Evolutionary conservation across 73 alveolate genomes (phyloP), one percentile per base, ranked within the genome.

Genomic region (Stentor roeselii): DNA sequence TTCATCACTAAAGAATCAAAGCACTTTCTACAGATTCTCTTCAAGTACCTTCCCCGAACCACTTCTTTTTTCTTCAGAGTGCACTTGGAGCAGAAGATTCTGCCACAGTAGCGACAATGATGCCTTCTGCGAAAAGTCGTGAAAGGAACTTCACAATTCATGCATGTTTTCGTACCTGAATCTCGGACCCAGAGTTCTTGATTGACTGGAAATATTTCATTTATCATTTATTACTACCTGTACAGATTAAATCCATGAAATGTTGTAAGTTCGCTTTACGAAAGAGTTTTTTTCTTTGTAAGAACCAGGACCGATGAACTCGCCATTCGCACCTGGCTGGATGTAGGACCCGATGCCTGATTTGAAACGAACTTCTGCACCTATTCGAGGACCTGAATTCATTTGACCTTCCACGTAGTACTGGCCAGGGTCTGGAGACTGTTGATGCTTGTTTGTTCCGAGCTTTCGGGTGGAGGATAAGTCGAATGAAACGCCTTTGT

Each of bases 171-270:
- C 34, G 80, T 21, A 67, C 27, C 11, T 21, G 80, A 67, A 40
- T 67, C 80, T n/a, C 27, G 80, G 42, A 67, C 34, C 80, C 80
- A 67, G 21, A 67, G 14, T 30, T 67, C 80, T 21, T 67, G 67
- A 21, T 21, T 21, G 6, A 50, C 30, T 6, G 21, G 67, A 21
- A 50, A 11, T 50, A 50, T 50, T 50, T 50, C 67, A 50, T 21
- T 21, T 50, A 21, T 11, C 67, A 50, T 50, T n/a, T n/a, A n/a
- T n/a, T n/a, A n/a, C n/a, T n/a, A n/a, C n/a, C n/a, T 50, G 21
- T 50, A 50, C 21, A 6, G 6, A 50, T 50, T 50, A 50, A 11
- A 50, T 50, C 80, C 80, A 67, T 67, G 80, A 67, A 27, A 67
- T 67, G 37, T 67, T 67, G 34, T 67, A 40, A 67, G 80, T 67